Evolutionary conservation across 208 protist genomes (phyloP).

Genomic region (Crithidia acanthocephali): DNA sequence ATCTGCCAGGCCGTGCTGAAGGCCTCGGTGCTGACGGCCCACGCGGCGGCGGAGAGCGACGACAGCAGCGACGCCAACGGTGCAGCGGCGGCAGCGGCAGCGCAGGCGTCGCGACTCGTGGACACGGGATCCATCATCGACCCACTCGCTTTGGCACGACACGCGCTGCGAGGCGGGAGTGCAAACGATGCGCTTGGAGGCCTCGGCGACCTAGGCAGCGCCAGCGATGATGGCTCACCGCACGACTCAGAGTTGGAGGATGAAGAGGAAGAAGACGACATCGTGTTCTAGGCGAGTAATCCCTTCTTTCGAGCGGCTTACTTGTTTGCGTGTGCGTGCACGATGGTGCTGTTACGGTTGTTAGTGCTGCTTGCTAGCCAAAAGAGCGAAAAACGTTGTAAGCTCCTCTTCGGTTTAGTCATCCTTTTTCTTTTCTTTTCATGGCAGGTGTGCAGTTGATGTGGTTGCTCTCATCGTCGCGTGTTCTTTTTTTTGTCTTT

Average conservation of each 20-base stretch:
- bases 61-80: no score
- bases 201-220: neutral
- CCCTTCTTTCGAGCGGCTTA: no score
- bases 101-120: conserved; percentile 27
- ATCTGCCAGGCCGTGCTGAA: conserved; percentile 64
- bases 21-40: conserved; percentile 43
- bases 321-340: no score
- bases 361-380: no score
- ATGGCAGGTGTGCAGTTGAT: no score
- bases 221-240: neutral
- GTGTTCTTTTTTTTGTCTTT: no score
- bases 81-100: neutral
- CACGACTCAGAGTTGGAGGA: neutral
- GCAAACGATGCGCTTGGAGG: neutral
- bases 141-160: conserved; percentile 26
- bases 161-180: no score
- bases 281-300: neutral
- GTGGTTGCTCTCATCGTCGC: no score
- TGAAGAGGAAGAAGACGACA: conserved; percentile 10
- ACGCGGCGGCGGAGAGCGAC: neutral
- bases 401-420: no score
- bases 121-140: conserved; percentile 40
- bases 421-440: no score
- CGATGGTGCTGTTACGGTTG: no score
- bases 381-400: no score